phyloP scores from a whole-genome alignment of 306 rosid species.

The Quercus dentata region DNA sequence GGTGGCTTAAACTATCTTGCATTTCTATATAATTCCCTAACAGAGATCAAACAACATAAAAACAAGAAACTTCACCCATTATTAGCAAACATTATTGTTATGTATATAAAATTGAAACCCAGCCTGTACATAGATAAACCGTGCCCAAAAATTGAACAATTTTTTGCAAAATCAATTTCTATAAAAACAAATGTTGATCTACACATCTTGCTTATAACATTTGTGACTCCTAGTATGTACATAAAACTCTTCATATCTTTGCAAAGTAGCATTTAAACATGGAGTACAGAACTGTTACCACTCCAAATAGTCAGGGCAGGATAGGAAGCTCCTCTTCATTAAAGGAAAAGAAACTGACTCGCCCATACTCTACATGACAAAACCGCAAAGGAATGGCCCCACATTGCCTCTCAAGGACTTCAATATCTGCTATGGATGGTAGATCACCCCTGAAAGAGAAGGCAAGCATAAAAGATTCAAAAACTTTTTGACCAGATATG shows the following conservation, averaged over 20 bases:
- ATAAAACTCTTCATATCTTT: background rate
- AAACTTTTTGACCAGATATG: background rate
- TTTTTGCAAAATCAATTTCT: background rate
- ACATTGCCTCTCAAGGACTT: slow-evolving; percentile 52
- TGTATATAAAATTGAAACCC: too few species aligned
- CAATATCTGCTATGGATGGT: slow-evolving; percentile 54
- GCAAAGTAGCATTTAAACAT: background rate
- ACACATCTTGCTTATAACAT: background rate
- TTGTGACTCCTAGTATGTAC: background rate
- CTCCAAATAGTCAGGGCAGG: slow-evolving; percentile 40
- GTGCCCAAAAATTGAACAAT: too few species aligned
- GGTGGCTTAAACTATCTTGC: too few species aligned
- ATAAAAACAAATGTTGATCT: background rate
- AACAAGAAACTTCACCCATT: too few species aligned
- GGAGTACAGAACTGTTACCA: background rate
- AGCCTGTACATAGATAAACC: too few species aligned
- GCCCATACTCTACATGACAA: slow-evolving; percentile 61
- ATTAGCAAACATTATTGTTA: too few species aligned
- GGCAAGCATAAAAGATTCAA: slow-evolving; percentile 7
- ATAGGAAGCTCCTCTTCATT: slow-evolving; percentile 59
- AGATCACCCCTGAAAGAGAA: slow-evolving; percentile 51
- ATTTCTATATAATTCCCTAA: too few species aligned
- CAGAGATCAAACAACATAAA: too few species aligned
- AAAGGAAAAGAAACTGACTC: slow-evolving; percentile 68
- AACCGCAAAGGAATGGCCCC: slow-evolving; percentile 57